Conservation (phyloP, 176 grass and related monocot genomes). For the Dendrocalamus sinicus region DNA sequence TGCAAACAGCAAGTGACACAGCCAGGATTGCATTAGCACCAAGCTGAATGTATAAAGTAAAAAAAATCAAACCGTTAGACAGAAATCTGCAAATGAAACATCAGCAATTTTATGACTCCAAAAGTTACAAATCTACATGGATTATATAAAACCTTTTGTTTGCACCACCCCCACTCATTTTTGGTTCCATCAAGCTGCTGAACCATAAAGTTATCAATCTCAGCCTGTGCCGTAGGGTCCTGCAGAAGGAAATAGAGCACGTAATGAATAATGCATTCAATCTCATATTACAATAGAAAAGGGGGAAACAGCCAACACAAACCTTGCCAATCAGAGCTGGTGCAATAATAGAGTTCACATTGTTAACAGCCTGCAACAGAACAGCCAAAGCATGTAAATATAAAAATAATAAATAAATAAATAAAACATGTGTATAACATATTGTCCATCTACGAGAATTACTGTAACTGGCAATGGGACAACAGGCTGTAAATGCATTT, state of each 20-base stretch:
- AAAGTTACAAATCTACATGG: not conserved
- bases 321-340: conserved; percentile 84
- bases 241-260: conserved; percentile 36
- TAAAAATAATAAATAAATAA: not conserved
- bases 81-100: not conserved
- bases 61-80: conserved; percentile 9
- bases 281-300: not conserved
- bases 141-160: conserved; percentile 69
- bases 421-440: too few species aligned
- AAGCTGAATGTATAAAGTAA: conserved; percentile 48
- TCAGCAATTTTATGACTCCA: not conserved
- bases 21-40: conserved; percentile 84
- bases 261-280: not conserved
- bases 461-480: not conserved
- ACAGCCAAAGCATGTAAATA: conserved; percentile 7
- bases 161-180: conserved; percentile 98
- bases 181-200: conserved; percentile 93
- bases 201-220: conserved; percentile 93
- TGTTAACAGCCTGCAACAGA: conserved; percentile 62
- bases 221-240: conserved; percentile 74
- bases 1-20: conserved; percentile 84
- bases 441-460: too few species aligned
- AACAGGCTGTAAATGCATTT: not conserved
- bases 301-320: not conserved
- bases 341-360: conserved; percentile 81